Evolutionary conservation across 352 stramenopile species (phyloP), one percentile per base, ranked within the genome.

Genomic region (Thraustotheca clavata): DNA sequence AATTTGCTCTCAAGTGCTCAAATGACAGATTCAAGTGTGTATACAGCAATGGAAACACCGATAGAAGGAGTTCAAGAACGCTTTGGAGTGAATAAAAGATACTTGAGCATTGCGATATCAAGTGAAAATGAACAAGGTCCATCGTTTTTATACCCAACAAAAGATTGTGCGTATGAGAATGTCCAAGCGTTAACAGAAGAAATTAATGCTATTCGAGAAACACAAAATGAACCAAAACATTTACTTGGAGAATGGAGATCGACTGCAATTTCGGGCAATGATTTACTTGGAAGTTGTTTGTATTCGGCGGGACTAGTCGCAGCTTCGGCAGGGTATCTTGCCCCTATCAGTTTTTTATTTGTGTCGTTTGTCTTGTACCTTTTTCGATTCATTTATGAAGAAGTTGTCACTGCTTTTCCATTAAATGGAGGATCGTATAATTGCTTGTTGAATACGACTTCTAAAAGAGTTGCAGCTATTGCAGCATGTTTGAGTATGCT

Each of bases 381-480:
- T 38, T 86, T 80, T 63, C 81, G 82, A 29, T 90, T 81, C 49
- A 95, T 97, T 33, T 97, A 97, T 73, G 84, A 89, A 43, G 89
- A 97, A 62, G 89, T 84, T 0, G 91, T 96, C 49, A 94, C 77
- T 16, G 89, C 89, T 4, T 82, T 97, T 34, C 89, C 89, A 4
- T 78, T 96, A 35, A 97, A 97, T 62, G 89, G 89, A 24, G 89
- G 89, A 9, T 93, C 88, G 6, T 97, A 97, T 71, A 97, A 96
- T 59, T 79, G 96, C 16, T 69, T 97, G 32, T 76, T 97, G n/a
- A 97, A 97, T 69, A 94, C 86, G 12, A 96, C 89, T 20, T 92
- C 77, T 43, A 97, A 97, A 73, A 72, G 79, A 59, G 82, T 89
- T 38, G 89, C 89, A 18, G 87, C 86, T 0, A 75, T 95, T 5